A percentile compares a stretch with the other conserved stretches of the same genome.
These are phyloP conservation scores for Tylopilus cervinicoccineus DNA, from an alignment of 768 basidiomycete species.

Conservation along the genomic window DNA sequence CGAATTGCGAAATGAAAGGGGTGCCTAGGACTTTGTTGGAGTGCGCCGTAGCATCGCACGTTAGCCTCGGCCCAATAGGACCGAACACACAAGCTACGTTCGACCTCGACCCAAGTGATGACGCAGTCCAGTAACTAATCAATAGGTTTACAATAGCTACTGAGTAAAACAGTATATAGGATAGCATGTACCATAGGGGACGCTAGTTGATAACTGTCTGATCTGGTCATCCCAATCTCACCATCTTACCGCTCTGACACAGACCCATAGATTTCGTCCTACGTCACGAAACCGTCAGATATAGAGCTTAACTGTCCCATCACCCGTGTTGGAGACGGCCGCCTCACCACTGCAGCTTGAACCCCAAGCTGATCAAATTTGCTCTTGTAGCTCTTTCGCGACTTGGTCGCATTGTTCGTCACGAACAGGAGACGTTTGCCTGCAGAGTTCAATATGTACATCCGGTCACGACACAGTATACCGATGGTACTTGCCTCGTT, in stretches of 20 bases:
- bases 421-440: slow-evolving; percentile 90
- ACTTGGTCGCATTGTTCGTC: slow-evolving; percentile 97
- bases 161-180: too few species aligned
- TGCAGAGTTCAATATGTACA: slow-evolving; percentile 8
- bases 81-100: too few species aligned
- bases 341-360: slow-evolving; percentile 75
- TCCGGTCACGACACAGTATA: slow-evolving; percentile 2
- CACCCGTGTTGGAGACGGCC: slow-evolving; percentile 1
- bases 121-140: too few species aligned
- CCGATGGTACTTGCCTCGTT: slow-evolving; percentile 52
- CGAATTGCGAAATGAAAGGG: too few species aligned
- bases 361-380: slow-evolving; percentile 92
- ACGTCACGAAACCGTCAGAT: background rate
- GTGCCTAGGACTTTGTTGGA: too few species aligned
- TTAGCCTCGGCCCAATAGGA: too few species aligned
- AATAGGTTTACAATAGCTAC: too few species aligned
- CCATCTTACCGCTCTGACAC: slow-evolving; percentile 42
- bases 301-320: background rate
- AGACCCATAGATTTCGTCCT: slow-evolving; percentile 98
- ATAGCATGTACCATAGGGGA: too few species aligned
- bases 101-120: too few species aligned
- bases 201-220: too few species aligned
- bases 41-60: too few species aligned
- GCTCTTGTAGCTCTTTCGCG: slow-evolving; percentile 77
- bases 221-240: background rate